Percentiles rank a stretch among this genome's conserved stretches.
These are phyloP conservation scores for Naegleria lovaniensis DNA, from an alignment of 208 protist genomes.

Conservation along the genomic window DNA sequence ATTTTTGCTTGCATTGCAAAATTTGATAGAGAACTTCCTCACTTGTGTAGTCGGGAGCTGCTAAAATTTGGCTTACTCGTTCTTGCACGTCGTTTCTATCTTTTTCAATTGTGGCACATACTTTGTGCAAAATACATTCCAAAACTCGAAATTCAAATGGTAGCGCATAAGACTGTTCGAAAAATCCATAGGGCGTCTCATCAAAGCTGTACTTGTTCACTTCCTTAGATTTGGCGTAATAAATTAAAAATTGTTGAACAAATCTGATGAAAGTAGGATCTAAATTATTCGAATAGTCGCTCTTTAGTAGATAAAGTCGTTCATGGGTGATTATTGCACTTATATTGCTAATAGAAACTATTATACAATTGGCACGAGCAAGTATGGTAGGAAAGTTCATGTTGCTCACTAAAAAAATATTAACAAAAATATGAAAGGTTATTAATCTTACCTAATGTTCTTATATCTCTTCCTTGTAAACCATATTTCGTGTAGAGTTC, in stretches of 20 bases:
- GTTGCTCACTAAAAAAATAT: slow-evolving; percentile 17
- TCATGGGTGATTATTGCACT: slow-evolving; percentile 4
- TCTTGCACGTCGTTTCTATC: neutral
- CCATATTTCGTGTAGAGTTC: neutral
- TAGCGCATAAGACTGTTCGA: slow-evolving; percentile 2
- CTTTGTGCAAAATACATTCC: slow-evolving; percentile 10
- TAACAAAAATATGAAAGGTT: too few relatives aligned
- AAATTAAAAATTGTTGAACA: slow-evolving; percentile 3
- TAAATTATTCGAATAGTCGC: neutral
- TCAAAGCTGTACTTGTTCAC: neutral
- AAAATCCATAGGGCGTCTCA: neutral
- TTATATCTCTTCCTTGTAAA: slow-evolving; percentile 12
- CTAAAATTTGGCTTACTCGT: neutral
- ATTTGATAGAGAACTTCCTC: neutral
- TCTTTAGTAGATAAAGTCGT: neutral
- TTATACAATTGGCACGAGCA: neutral
- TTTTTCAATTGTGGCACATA: neutral
- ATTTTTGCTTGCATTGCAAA: neutral
- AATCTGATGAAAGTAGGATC: neutral
- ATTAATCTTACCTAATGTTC: neutral
- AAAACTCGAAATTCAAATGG: slow-evolving; percentile 19
- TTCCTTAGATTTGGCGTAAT: neutral
- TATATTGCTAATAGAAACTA: neutral
- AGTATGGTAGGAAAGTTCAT: slow-evolving; percentile 20
- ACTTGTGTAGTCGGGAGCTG: neutral